Evolutionary conservation across 768 basidiomycete genomes (phyloP).

Genomic region (Lactarius quietus): DNA sequence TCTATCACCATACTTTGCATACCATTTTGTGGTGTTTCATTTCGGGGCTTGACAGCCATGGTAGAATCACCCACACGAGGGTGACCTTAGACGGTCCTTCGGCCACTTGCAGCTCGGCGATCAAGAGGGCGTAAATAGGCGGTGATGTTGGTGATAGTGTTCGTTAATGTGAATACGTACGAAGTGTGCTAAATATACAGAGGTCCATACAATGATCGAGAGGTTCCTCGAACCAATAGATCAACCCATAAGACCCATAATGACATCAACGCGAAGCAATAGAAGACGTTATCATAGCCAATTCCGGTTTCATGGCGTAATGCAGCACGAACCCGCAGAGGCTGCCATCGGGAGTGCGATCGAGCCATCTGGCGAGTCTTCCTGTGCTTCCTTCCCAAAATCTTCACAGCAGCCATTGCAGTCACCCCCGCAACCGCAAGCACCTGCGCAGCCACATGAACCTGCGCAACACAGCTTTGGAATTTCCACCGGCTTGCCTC

Average conservation of each 20-base stretch:
- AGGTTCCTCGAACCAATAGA: not conserved
- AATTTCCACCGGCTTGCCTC: conserved; percentile 24
- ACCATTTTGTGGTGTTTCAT: conserved; percentile 2
- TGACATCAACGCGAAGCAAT: not conserved
- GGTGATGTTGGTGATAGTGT: not conserved
- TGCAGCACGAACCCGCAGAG: not conserved
- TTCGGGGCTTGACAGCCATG: not conserved
- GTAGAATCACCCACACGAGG: not conserved
- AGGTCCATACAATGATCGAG: conserved; percentile 4
- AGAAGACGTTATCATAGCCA: not conserved
- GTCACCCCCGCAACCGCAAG: conserved; percentile 22
- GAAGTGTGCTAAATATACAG: conserved; percentile 13
- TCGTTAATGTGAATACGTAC: conserved; percentile 2
- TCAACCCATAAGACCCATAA: not conserved
- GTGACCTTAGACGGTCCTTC: not conserved
- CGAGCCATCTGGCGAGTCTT: not conserved
- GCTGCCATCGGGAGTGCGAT: not conserved
- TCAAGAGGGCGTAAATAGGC: not conserved
- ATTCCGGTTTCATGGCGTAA: not conserved
- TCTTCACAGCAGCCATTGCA: conserved; percentile 22
- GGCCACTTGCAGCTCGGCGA: not conserved
- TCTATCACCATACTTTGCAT: conserved; percentile 18
- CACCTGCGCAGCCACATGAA: conserved; percentile 22
- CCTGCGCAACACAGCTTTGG: conserved; percentile 27
- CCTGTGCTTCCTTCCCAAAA: not conserved